Evolutionary conservation across 441 rosid species (phyloP), one percentile per base, ranked within the genome.

Genomic region (Capsella rubella): DNA sequence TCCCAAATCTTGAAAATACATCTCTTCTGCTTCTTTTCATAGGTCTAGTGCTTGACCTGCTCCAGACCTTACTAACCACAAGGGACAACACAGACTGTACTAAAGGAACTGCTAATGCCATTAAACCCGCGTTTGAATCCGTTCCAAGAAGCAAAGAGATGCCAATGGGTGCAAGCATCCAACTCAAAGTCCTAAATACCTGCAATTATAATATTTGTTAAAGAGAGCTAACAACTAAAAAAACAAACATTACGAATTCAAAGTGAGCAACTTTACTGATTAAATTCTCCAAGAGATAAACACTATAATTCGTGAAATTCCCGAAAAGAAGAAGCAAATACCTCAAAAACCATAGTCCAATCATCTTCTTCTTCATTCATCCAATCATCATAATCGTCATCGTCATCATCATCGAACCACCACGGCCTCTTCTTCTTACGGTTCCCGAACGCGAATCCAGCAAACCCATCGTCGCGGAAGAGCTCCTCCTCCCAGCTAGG

Each of bases 51-150:
- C 76, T 78, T 5, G 83, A 54, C 50, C 67, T 76, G 61, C 89
- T 90, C 85, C 85, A 81, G 13, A 86, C 85, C 78, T 78, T 86
- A 69, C 82, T 86, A 54, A 89, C 59, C 67, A 82, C 88, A 32
- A 95, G 79, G 6, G 96, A 85, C 42, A 92, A 62, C 12, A 82
- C 63, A 4, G 93, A 78, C 79, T 90, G 96, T 6, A 88, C 92
- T 15, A 95, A 66, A 18, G 99, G 99, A 78, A 92, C 91, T 1
- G 87, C 98, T 77, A 88, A 79, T 64, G 97, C 97, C 97, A 92
- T 92, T 54, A 92, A 40, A 57, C 94, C 86, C 4, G 95, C 90
- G 78, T 87, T 85, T 58, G 95, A 81, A 43, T 88, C 91, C 13
- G 90, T 89, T 78, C 96, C 96, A 4, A 92, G 74, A 64, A 95